Conservation (phyloP, 768 basidiomycete genomes). For the Boletus insuetus region DNA sequence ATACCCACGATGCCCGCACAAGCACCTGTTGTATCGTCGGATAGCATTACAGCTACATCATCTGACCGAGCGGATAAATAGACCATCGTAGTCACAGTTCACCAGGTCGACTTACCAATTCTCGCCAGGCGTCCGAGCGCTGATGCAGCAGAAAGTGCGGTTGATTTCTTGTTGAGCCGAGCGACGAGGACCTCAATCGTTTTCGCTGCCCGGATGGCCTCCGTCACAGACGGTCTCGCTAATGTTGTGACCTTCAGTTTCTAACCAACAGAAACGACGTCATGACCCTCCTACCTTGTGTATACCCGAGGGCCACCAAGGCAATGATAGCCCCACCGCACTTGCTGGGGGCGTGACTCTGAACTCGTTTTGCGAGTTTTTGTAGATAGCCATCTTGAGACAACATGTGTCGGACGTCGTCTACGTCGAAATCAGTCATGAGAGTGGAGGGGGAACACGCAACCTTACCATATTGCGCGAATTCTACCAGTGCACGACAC, state of each 20-base stretch:
- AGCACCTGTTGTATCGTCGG: conserved; percentile 1
- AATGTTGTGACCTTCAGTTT: background rate
- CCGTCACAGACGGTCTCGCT: conserved; percentile 9
- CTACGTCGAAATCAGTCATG: conserved; percentile 4
- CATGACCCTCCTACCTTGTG: conserved; percentile 1
- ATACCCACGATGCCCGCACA: conserved; percentile 14
- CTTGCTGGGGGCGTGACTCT: conserved; percentile 4
- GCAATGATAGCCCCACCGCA: conserved; percentile 19
- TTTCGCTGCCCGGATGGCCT: conserved; percentile 13
- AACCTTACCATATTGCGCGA: conserved; percentile 19
- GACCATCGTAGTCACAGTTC: background rate
- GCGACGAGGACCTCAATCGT: conserved; percentile 18
- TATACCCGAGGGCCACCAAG: conserved; percentile 14
- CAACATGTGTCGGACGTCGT: conserved; percentile 6
- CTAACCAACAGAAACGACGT: background rate
- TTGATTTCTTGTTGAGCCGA: conserved; percentile 14
- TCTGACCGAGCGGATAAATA: conserved; percentile 8
- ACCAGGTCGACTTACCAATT: conserved; percentile 18
- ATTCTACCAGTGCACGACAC: conserved; percentile 12
- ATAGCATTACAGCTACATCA: conserved; percentile 11
- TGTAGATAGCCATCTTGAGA: conserved; percentile 1
- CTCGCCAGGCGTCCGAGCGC: conserved; percentile 14
- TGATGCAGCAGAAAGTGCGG: conserved; percentile 19
- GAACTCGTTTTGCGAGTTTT: conserved; percentile 16
- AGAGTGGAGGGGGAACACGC: background rate